Base-by-base conservation (phyloP, 2,329 filamentous ascomycete species). In the Sporothrix humicola region DNA sequence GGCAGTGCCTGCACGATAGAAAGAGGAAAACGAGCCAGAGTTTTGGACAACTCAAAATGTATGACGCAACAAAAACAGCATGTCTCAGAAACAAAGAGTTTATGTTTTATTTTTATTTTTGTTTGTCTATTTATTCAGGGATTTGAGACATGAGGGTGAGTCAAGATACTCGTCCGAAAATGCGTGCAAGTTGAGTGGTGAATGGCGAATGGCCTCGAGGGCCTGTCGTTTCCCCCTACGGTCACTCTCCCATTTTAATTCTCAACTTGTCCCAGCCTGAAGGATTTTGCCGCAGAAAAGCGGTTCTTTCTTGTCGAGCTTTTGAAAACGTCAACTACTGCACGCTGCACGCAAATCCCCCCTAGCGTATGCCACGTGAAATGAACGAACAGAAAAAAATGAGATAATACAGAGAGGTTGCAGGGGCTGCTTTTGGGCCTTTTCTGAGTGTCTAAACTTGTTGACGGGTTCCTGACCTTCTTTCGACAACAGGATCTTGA, bases 321-420 rank as follows among this genome's bases (percentile, higher is more conserved):
- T 37, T 37, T 37, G 31, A 37, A 37, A 37, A 50, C 23, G 20
- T 68, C 52, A 46, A 54, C 66, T 56, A 56, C 48, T 69, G 23
- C 66, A 37, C 12, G 66, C 26, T 52, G 48, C 26, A 50, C 48
- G 66, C 66, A 69, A 37, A 69, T 69, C 48, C 20, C 20, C 66
- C 66, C 50, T 69, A 69, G 66, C 31, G 66, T 15, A 42, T 69
- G 66, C 66, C 66, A 69, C 66, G 66, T 69, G 66, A 69, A 69
- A 69, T 56, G 50, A 44, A 7, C 31, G 7, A 37, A 37, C 31
- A 37, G 31, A 37, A 37, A 37, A 23, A 56, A 44, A 42, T 20
- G 48, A 44, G 23, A 68, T 52, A 37, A 52, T 52, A 52, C 48
- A 26, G 52, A 56, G 52, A 56, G 52, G 52, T 56, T 23, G 23